Conservation (phyloP, 1,139 yeast species). For the Candida pseudoviswanathii region DNA sequence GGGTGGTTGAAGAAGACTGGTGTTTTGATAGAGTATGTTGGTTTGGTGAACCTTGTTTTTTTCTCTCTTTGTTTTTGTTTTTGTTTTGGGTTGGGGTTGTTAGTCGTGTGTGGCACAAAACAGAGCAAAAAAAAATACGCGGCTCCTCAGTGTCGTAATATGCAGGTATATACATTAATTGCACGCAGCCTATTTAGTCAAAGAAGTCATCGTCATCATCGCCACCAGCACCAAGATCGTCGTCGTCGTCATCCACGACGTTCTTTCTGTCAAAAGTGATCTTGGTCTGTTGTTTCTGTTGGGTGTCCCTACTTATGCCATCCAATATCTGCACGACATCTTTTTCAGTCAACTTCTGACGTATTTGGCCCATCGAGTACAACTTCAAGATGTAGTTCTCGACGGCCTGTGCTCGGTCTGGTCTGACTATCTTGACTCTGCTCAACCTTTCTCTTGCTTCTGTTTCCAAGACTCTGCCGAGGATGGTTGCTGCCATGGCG, state of each 20-base stretch:
- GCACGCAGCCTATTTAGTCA: constrained; percentile 19
- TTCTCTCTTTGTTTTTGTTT: not conserved
- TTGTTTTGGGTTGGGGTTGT: not conserved
- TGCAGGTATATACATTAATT: constrained; percentile 4
- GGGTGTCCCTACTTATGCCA: constrained; percentile 79
- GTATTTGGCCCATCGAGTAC: constrained; percentile 78
- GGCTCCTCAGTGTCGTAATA: not conserved
- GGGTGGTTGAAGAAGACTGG: not conserved
- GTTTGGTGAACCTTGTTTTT: not conserved
- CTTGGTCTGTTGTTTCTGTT: constrained; percentile 60
- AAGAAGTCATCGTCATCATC: constrained; percentile 35
- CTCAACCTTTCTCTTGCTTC: constrained; percentile 87
- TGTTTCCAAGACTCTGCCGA: constrained; percentile 75
- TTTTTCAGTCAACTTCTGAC: constrained; percentile 69
- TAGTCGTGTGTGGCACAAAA: not conserved
- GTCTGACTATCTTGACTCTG: constrained; percentile 84
- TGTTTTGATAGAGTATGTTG: constrained; percentile 2
- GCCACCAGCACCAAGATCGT: constrained; percentile 19
- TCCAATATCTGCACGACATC: constrained; percentile 84
- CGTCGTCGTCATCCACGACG: constrained; percentile 22
- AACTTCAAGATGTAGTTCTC: constrained; percentile 76
- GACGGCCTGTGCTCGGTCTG: constrained; percentile 89
- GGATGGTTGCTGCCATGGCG: constrained; percentile 40
- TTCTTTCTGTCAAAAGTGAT: constrained; percentile 44
- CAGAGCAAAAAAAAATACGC: not conserved